Conservation (phyloP, 805 yeast species). For the Suhomyces tanzawaensis region DNA sequence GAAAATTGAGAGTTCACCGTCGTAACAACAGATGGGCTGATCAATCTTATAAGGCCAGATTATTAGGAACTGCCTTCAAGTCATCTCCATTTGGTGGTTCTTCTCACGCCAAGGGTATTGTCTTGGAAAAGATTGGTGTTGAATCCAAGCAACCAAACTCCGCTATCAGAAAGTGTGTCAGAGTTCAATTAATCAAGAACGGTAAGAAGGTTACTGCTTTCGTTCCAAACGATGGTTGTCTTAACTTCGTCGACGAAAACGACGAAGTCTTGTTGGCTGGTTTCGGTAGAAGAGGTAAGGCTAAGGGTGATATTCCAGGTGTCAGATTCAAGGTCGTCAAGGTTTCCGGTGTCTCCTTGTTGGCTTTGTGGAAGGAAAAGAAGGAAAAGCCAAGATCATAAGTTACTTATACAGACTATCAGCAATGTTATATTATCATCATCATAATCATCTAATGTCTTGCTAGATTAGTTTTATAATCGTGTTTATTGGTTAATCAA, state of each 20-base stretch:
- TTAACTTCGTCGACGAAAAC: conserved; percentile 99
- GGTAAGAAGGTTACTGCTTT: conserved; percentile 99
- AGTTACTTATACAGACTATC: conserved; percentile 22
- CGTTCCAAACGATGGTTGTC: conserved; percentile 99
- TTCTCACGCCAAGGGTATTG: conserved; percentile 99
- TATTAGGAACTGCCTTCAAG: conserved; percentile 99
- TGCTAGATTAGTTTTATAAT: conserved; percentile 4
- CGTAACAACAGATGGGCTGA: conserved; percentile 99
- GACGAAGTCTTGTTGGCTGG: conserved; percentile 99
- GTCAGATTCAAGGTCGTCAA: conserved; percentile 99
- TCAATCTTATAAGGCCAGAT: conserved; percentile 95
- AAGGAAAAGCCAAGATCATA: conserved; percentile 99
- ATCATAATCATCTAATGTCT: conserved; percentile 2
- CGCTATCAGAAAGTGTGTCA: conserved; percentile 99
- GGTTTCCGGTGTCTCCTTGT: conserved; percentile 99
- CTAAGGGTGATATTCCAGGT: conserved; percentile 99
- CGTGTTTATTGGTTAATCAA: conserved; percentile 9
- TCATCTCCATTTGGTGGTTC: conserved; percentile 99
- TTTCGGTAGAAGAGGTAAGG: conserved; percentile 99
- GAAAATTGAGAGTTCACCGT: conserved; percentile 99
- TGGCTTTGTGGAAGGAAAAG: conserved; percentile 99
- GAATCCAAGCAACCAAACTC: conserved; percentile 99
- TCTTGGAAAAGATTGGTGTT: conserved; percentile 98
- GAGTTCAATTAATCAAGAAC: conserved; percentile 99
- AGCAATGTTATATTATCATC: conserved; percentile 5